These are phyloP conservation scores for Russula brevipes DNA, from an alignment of 768 basidiomycete species.

Conservation along the genomic window DNA sequence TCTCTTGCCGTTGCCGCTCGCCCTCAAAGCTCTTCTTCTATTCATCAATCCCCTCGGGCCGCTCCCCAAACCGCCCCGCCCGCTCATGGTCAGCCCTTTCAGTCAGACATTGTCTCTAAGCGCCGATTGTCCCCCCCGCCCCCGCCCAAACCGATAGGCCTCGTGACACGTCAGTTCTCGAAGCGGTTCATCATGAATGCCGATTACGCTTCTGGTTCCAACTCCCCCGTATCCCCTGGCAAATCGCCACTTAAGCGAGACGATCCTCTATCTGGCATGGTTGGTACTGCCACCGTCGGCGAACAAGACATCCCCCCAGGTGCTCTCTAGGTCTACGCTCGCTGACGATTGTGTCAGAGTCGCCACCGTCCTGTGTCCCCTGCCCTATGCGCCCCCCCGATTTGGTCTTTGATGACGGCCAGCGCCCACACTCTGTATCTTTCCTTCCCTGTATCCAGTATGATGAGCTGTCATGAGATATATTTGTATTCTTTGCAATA, in stretches of 20 bases:
- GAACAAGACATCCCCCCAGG: not conserved
- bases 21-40: not conserved
- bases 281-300: not conserved
- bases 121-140: not conserved
- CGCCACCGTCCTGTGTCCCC: not conserved
- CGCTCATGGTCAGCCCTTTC: conserved; percentile 1
- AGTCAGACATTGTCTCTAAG: not conserved
- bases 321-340: not conserved
- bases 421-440: not conserved
- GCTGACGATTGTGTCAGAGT: not conserved
- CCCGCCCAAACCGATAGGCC: not conserved
- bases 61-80: not conserved
- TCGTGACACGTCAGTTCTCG: not conserved
- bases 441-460: conserved; percentile 13
- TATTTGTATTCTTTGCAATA: not conserved
- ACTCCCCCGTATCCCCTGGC: not conserved
- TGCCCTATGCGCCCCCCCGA: not conserved
- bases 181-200: conserved; percentile 13
- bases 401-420: not conserved
- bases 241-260: conserved; percentile 2
- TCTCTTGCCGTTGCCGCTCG: not conserved
- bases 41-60: not conserved
- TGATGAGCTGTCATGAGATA: conserved; percentile 5
- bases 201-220: conserved; percentile 9
- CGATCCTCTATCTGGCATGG: not conserved